A percentile compares a stretch with the other conserved stretches of the same genome.
Evolutionary conservation across 2,329 filamentous ascomycete genomes (phyloP).

Genomic region (Aspergillus flavus): DNA sequence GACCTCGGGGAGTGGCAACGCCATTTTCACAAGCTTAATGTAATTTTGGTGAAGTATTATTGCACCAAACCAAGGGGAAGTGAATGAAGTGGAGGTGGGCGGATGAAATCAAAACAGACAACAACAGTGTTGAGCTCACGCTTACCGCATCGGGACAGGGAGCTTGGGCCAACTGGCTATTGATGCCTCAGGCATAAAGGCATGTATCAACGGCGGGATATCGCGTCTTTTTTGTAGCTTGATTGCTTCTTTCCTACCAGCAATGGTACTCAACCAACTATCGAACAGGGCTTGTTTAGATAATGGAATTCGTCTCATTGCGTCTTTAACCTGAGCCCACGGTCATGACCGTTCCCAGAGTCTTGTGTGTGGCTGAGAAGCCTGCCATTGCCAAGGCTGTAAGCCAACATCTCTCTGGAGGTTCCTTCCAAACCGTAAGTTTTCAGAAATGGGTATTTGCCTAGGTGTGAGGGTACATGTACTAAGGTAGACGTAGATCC

Average conservation of each 20-base stretch:
- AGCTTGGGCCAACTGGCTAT: neutral
- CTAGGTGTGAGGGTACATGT: constrained; percentile 4
- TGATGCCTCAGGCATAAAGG: neutral
- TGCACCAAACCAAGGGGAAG: neutral
- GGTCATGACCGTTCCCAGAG: constrained; percentile 42
- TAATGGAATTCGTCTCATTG: neutral
- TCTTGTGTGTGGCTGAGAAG: constrained; percentile 82
- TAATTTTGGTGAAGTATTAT: neutral
- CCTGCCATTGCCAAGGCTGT: constrained; percentile 96
- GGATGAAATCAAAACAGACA: constrained; percentile 13
- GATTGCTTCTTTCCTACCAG: neutral
- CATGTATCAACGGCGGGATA: neutral
- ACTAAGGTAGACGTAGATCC: constrained; percentile 55
- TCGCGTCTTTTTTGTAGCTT: constrained; percentile 8
- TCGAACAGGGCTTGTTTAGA: neutral
- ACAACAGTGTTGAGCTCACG: neutral
- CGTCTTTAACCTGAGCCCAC: neutral
- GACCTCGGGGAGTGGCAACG: constrained; percentile 66
- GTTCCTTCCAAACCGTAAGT: constrained; percentile 69
- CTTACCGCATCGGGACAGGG: constrained; percentile 10
- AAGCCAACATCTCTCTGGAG: constrained; percentile 83
- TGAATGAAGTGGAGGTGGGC: constrained; percentile 3
- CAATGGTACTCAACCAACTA: neutral
- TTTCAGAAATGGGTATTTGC: neutral
- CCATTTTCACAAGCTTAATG: constrained; percentile 49